Evolutionary conservation across 208 protist species (phyloP).

Genomic region (Leishmania turanica): DNA sequence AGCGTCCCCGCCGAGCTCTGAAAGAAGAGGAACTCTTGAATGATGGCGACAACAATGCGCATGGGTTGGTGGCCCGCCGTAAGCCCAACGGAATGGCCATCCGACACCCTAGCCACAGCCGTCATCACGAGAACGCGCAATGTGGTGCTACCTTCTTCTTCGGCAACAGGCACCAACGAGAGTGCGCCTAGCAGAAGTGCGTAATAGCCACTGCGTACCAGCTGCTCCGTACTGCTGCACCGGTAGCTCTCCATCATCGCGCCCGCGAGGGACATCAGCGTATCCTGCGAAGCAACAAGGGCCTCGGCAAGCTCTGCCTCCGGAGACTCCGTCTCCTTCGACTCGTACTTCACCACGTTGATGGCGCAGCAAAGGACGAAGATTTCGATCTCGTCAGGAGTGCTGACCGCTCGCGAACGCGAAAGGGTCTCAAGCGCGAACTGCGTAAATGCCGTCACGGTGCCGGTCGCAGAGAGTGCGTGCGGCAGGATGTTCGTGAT

Average conservation of each 20-base stretch:
- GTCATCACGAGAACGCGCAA: constrained; percentile 70
- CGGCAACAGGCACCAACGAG: constrained; percentile 36
- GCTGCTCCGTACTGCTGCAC: constrained; percentile 42
- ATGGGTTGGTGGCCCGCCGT: constrained; percentile 47
- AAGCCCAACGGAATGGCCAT: constrained; percentile 27
- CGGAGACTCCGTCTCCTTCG: neutral
- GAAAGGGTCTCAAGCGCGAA: constrained; percentile 7
- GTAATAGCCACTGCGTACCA: constrained; percentile 82
- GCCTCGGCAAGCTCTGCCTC: constrained; percentile 9
- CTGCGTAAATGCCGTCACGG: neutral
- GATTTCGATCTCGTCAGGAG: constrained; percentile 34
- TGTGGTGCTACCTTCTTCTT: constrained; percentile 13
- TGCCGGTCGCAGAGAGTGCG: constrained; percentile 2
- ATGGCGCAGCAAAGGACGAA: constrained; percentile 74
- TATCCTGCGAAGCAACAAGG: neutral
- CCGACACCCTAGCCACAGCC: constrained; percentile 48
- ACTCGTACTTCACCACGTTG: constrained; percentile 79
- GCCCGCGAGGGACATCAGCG: constrained; percentile 12
- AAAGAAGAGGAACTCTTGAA: constrained; percentile 91
- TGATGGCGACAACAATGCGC: constrained; percentile 73
- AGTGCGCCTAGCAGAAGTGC: constrained; percentile 73
- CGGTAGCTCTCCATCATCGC: constrained; percentile 46
- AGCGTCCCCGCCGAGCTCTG: constrained; percentile 73
- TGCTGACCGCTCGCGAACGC: neutral
- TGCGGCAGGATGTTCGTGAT: constrained; percentile 49